Evolutionary conservation across 2,329 filamentous ascomycete species (phyloP).

Genomic region (Colletotrichum sp.): DNA sequence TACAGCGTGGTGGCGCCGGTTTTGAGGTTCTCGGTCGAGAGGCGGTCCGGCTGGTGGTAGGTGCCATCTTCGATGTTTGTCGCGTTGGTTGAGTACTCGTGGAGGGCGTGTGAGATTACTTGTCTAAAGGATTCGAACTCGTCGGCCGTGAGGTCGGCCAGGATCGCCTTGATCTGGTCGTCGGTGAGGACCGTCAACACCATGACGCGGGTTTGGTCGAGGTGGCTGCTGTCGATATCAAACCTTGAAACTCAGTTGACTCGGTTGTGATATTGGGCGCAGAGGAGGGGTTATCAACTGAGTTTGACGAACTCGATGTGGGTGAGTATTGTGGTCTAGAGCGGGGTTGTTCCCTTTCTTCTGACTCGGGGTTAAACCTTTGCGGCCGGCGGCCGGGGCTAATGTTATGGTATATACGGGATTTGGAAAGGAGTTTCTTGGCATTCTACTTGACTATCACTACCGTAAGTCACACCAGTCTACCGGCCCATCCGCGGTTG

Average conservation of each 20-base stretch:
- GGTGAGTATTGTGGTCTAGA: background rate
- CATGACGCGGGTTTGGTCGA: conserved; percentile 40
- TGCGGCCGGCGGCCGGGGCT: background rate
- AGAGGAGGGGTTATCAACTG: background rate
- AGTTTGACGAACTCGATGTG: background rate
- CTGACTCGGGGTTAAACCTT: conserved; percentile 7
- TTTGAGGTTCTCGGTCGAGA: conserved; percentile 49
- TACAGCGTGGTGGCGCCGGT: conserved; percentile 70
- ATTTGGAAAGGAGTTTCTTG: background rate
- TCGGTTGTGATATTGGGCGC: background rate
- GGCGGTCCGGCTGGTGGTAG: conserved; percentile 62
- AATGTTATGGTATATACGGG: background rate
- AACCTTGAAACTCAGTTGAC: conserved; percentile 20
- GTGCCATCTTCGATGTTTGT: conserved; percentile 46
- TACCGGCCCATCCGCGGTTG: background rate
- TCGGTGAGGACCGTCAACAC: conserved; percentile 64
- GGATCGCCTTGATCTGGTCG: conserved; percentile 56
- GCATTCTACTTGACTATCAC: background rate
- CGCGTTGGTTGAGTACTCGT: conserved; percentile 66
- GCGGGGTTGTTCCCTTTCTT: conserved; percentile 5
- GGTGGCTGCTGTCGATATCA: background rate
- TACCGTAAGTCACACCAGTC: background rate
- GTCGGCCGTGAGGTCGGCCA: conserved; percentile 56
- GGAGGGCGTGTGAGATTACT: conserved; percentile 56
- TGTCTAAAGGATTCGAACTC: conserved; percentile 60